These are phyloP conservation scores for Plicaturopsis crispa DNA, from an alignment of 768 basidiomycete species.

Conservation along the genomic window DNA sequence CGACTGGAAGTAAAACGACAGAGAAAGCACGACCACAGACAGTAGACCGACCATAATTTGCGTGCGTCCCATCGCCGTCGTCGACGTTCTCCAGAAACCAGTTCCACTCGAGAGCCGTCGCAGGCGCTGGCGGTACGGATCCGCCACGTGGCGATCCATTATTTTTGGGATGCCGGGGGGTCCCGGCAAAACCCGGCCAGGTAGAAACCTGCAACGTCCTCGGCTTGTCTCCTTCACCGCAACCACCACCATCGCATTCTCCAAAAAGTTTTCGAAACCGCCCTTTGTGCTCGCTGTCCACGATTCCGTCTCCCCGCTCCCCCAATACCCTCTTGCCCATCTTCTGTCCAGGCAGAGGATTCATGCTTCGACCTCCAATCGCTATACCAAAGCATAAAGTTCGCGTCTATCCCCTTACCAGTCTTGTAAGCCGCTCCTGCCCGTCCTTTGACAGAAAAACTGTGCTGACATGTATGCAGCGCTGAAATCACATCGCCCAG, in stretches of 20 bases:
- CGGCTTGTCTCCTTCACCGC: too few relatives aligned
- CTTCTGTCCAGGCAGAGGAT: slow-evolving; percentile 75
- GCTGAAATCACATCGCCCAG: slow-evolving; percentile 55
- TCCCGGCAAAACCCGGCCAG: too few relatives aligned
- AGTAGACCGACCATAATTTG: too few relatives aligned
- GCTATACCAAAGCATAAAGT: slow-evolving; percentile 61
- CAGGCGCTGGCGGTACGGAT: too few relatives aligned
- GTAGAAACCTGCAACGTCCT: too few relatives aligned
- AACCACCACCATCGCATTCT: too few relatives aligned
- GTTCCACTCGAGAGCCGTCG: too few relatives aligned
- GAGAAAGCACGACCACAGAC: background rate
- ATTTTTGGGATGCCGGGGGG: too few relatives aligned
- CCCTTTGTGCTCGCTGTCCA: slow-evolving; percentile 38
- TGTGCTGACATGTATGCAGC: slow-evolving; percentile 28
- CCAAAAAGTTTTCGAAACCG: too few relatives aligned
- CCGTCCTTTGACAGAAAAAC: background rate
- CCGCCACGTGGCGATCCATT: too few relatives aligned
- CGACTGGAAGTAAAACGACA: background rate
- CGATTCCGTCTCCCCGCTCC: slow-evolving; percentile 55
- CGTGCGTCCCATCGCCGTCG: too few relatives aligned
- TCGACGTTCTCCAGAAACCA: too few relatives aligned
- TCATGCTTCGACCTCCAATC: slow-evolving; percentile 91
- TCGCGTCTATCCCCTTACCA: slow-evolving; percentile 42
- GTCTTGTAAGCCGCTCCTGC: slow-evolving; percentile 35
- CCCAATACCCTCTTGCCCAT: slow-evolving; percentile 29